phyloP scores from a whole-genome alignment of 805 yeast genomes.

The Teunomyces lycoperdinae region DNA sequence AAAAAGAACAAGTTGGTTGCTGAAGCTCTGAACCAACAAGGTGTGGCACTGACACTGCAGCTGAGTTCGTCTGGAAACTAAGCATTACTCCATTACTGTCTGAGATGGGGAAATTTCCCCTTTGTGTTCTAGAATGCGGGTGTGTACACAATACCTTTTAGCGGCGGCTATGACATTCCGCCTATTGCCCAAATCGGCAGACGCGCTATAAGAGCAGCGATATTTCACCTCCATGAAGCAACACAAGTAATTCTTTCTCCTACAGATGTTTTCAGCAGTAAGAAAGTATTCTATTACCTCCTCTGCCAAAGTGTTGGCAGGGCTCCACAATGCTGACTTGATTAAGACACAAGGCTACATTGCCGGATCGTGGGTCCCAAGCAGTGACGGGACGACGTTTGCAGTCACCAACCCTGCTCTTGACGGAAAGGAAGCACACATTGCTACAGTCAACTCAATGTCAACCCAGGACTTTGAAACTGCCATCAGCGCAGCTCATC shows the following conservation, averaged over 20 bases:
- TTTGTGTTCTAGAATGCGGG: background rate
- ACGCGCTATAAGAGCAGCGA: background rate
- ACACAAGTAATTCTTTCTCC: background rate
- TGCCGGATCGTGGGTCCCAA: conserved; percentile 71
- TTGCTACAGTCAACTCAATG: conserved; percentile 55
- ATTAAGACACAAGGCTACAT: conserved; percentile 59
- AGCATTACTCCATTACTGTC: too few relatives aligned
- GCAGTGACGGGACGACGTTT: conserved; percentile 46
- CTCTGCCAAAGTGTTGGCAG: conserved; percentile 10
- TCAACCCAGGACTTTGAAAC: conserved; percentile 45
- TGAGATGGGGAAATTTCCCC: too few relatives aligned
- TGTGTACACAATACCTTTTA: background rate
- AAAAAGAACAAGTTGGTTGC: conserved; percentile 24
- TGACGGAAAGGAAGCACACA: background rate
- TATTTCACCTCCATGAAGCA: background rate
- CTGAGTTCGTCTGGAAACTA: background rate
- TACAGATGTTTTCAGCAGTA: background rate
- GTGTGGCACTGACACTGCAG: background rate
- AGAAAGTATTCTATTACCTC: conserved; percentile 2
- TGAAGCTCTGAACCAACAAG: background rate
- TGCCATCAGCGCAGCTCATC: conserved; percentile 56
- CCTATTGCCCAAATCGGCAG: background rate
- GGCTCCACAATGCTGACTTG: conserved; percentile 47
- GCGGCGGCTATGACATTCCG: background rate
- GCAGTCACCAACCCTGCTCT: conserved; percentile 76